Conservation (phyloP, 305 asterid species). For the Solanum hybrid region DNA sequence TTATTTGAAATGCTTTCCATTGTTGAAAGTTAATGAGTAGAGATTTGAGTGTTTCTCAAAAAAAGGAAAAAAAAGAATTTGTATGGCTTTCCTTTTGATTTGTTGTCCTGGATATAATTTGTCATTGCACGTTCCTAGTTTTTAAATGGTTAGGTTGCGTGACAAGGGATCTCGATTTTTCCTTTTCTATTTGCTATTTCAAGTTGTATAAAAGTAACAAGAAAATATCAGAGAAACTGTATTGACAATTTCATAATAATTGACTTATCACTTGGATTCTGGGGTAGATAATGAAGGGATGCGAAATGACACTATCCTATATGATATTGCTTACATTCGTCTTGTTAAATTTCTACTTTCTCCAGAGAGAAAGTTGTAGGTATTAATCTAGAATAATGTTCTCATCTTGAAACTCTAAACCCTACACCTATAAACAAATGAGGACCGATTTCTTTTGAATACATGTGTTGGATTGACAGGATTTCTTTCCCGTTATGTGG, state of each 20-base stretch:
- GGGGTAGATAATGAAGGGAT: not conserved
- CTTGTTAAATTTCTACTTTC: not conserved
- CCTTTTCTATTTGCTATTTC: not conserved
- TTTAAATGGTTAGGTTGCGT: not conserved
- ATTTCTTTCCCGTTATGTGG: not conserved
- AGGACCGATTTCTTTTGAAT: not conserved
- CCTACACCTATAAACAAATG: not conserved
- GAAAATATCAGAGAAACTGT: not conserved
- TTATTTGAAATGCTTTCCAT: not conserved
- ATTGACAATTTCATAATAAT: not conserved
- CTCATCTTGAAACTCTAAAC: not conserved
- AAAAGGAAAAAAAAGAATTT: not conserved
- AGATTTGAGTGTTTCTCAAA: not conserved
- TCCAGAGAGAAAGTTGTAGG: not conserved
- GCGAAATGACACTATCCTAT: not conserved
- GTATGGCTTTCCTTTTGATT: not conserved
- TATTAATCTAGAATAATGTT: not conserved
- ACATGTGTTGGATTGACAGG: not conserved
- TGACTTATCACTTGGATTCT: not conserved
- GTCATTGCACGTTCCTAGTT: not conserved
- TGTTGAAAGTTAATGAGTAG: not conserved
- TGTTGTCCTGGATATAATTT: not conserved
- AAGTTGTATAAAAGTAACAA: not conserved
- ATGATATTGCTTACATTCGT: not conserved
- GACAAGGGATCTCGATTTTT: not conserved